Evolutionary conservation across 106 monocot genomes (phyloP), one percentile per base, ranked within the genome.

Genomic region (Chionographis japonica): DNA sequence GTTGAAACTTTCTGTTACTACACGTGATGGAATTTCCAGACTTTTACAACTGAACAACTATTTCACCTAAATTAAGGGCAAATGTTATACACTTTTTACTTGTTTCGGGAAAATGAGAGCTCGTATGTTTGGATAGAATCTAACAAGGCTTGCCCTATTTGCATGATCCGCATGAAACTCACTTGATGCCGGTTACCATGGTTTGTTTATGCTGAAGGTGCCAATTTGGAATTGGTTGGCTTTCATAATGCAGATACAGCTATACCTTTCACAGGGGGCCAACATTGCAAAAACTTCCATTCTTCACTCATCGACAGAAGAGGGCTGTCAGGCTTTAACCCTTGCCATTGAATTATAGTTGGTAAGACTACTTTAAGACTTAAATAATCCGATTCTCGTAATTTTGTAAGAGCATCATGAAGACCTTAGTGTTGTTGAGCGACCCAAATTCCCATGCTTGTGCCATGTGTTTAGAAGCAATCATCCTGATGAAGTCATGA

Each of bases 331-430:
- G 68, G 79, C 76, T 66, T 78, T 88, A 88, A 68, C 80, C 72
- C 62, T 77, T 82, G 80, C 79, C 73, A 63, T 91, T 87, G 77
- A 66, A 85, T 65, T 77, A 75, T 81, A 75, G 89, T 93, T 79
- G 93, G 93, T 93, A 93, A 93, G 93, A 78, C 69, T 77, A 75
- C 78, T 83, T 79, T 77, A 67, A 83, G 75, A 72, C 58, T 70
- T 68, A 38, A 66, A 58, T 77, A 52, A 72, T 54, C 70, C 67
- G 72, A 60, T 20, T 70, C 18, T 27, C 9, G 9, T 46, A 46
- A 60, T 62, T 52, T 72, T 60, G 42, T 27, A 61, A 40, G 42
- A 66, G 64, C 18, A 71, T 50, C 9, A 54, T 71, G 40, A 19
- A 63, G 54, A 20, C 60, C 19, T 50, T 80, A 59, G 61, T 64